Conservation (phyloP, 768 basidiomycete genomes). For the Boletus eberwhitei region DNA sequence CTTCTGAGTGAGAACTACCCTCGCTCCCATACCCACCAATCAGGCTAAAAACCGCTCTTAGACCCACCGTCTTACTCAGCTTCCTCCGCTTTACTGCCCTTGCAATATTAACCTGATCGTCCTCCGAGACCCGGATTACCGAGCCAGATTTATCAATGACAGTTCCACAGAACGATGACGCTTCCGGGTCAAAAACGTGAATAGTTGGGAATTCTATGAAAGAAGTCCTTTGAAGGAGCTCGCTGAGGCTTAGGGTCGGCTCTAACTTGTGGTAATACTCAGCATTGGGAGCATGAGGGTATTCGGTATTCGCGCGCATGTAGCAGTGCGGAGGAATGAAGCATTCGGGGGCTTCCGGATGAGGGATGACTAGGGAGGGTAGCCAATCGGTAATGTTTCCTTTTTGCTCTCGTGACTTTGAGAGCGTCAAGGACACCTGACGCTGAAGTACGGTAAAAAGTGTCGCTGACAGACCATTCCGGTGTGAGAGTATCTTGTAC, state of each 20-base stretch:
- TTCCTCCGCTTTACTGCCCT: slow-evolving; percentile 53
- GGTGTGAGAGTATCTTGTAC: slow-evolving; percentile 60
- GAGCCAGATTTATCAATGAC: slow-evolving; percentile 57
- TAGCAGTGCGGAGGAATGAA: slow-evolving; percentile 60
- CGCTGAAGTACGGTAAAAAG: slow-evolving; percentile 50
- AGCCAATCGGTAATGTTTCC: slow-evolving; percentile 56
- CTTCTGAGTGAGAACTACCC: slow-evolving; percentile 35
- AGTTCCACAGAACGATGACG: slow-evolving; percentile 52
- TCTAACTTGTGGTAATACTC: slow-evolving; percentile 58
- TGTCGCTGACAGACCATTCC: slow-evolving; percentile 47
- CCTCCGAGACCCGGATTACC: slow-evolving; percentile 9
- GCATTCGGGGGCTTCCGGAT: slow-evolving; percentile 52
- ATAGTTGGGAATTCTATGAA: slow-evolving; percentile 87
- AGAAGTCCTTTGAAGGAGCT: slow-evolving; percentile 52
- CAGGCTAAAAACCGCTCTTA: slow-evolving; percentile 53
- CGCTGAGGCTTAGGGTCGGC: slow-evolving; percentile 41
- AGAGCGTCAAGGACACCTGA: slow-evolving; percentile 32
- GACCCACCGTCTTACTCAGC: slow-evolving; percentile 49
- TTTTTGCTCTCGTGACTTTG: slow-evolving; percentile 42
- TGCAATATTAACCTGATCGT: slow-evolving; percentile 27
- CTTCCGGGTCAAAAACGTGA: slow-evolving; percentile 61
- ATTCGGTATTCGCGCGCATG: slow-evolving; percentile 44
- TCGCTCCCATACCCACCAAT: slow-evolving; percentile 61
- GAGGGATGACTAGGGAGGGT: slow-evolving; percentile 46
- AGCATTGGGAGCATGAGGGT: slow-evolving; percentile 23